Evolutionary conservation across 306 rosid species (phyloP), one percentile per base, ranked within the genome.

Genomic region (Begonia fuchsioides): DNA sequence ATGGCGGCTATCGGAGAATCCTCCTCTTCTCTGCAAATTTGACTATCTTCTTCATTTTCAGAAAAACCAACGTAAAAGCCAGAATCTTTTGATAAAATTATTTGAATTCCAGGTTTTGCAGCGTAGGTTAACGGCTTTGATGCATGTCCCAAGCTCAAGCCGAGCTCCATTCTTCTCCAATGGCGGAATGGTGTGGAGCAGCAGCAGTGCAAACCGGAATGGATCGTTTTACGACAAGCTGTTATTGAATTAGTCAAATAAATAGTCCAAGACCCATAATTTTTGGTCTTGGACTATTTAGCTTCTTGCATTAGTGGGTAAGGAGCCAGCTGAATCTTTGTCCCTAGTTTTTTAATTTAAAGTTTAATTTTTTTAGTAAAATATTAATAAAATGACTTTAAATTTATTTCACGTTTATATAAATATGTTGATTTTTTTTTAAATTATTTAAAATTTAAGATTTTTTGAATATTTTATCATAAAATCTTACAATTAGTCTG

Each of bases 261-360:
- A 57, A 47, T 38, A 47, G 51, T 15, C 56, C 66, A 38, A 56
- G 19, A 38, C 13, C 43, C 14, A 41, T 19, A n/a, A n/a, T n/a
- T n/a, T n/a, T n/a, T n/a, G n/a, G n/a, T n/a, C n/a, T n/a, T n/a
- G n/a, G n/a, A n/a, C n/a, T n/a, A n/a, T n/a, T n/a, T n/a, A n/a
- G n/a, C n/a, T n/a, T 44, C 6, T 58, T 13, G 63, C 41, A 43
- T 13, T 53, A 35, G 47, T 15, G 52, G 35, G 6, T 56, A 44
- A 51, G 61, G 62, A 68, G 62, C n/a, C n/a, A n/a, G n/a, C n/a
- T n/a, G 56, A 51, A 52, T 38, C 63, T 81, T 74, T 81, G 93
- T 77, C 93, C 75, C 82, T 68, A 70, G 69, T 77, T 77, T 73
- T 74, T 77, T n/a, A n/a, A n/a, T n/a, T n/a, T n/a, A n/a, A 77